Percentiles rank a stretch among this genome's conserved stretches.
Conservation (phyloP, 2,329 filamentous ascomycete species). For the Verticillium isaacii region DNA sequence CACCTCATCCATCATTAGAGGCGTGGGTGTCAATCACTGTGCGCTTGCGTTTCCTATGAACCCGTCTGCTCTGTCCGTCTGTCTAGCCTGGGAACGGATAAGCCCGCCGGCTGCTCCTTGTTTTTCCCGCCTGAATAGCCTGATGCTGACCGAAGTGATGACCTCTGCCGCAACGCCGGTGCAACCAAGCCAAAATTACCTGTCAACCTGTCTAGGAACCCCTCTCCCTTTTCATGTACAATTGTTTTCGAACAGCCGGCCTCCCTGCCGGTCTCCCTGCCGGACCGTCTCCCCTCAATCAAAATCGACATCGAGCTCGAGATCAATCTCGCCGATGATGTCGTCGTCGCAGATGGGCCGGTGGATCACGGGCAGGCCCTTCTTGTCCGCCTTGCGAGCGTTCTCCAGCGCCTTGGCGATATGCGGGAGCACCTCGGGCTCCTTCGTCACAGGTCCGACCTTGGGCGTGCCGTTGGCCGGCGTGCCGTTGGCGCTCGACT, state of each 20-base stretch:
- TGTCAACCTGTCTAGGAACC: background rate
- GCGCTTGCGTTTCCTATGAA: too few relatives aligned
- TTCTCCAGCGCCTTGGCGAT: slow-evolving; percentile 45
- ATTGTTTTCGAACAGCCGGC: background rate
- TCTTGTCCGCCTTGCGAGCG: slow-evolving; percentile 51
- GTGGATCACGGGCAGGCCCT: slow-evolving; percentile 64
- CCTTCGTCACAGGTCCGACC: slow-evolving; percentile 31
- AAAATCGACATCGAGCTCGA: slow-evolving; percentile 90
- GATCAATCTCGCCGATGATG: slow-evolving; percentile 80
- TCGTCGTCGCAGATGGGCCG: slow-evolving; percentile 86
- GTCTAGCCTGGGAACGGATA: too few relatives aligned
- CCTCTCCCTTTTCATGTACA: background rate
- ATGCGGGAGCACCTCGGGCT: slow-evolving; percentile 39
- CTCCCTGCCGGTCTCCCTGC: background rate
- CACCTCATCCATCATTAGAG: too few relatives aligned
- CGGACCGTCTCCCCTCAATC: slow-evolving; percentile 29
- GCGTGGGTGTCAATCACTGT: background rate
- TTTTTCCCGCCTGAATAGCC: too few relatives aligned
- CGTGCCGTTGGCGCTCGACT: slow-evolving; percentile 33
- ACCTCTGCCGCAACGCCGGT: too few relatives aligned
- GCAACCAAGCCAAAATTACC: too few relatives aligned
- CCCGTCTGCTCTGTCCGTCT: too few relatives aligned
- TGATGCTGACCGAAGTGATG: too few relatives aligned
- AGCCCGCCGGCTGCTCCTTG: too few relatives aligned
- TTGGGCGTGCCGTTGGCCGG: slow-evolving; percentile 51